Base-by-base conservation (phyloP, 768 basidiomycete genomes). In the Exidia glandulosa region DNA sequence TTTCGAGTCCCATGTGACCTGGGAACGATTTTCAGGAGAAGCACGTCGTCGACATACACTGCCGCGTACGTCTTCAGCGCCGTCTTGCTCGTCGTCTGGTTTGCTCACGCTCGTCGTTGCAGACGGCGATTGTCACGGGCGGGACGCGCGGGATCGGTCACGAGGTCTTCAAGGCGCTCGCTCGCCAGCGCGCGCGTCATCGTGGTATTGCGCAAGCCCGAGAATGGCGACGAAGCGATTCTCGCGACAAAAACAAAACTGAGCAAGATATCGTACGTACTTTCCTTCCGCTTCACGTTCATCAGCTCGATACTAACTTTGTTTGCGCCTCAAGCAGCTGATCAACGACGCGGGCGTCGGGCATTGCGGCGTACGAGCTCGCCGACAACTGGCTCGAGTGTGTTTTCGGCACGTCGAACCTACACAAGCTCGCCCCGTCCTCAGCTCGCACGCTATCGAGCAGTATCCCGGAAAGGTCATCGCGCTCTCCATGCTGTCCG, bases 391-490 rank as follows among this genome's bases (percentile, higher is more conserved):
- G 68, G 3, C 60, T 71, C 32, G 59, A 59, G 25, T 63, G 64
- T 29, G 59, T 60, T 34, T 61, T 64, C 52, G 62, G 60, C 30
- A 71, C 75, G 19, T 72, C 71, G 56, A 70, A 72, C 64, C 71
- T 75, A 62, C 76, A 77, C 64, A 66, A 68, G 54, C 64, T 70
- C 61, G 73, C 74, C 5, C 72, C 74, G 3, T 65, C 68, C 2
- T 63, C 67, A 32, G 62, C 55, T 67, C 71, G 57, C 68, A n/a
- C 25, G 19, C 23, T 23, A 9, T 16, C 14, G 23, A 6, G 7
- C 36, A 3, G 13, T 5, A 4, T 14, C n/a, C n/a, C n/a, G n/a
- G n/a, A n/a, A n/a, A n/a, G 7, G n/a, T 48, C 25, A 7, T 16
- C 25, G 47, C 47, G 47, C 7, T 9, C 14, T 9, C 69, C 23